A percentile compares a stretch with the other conserved stretches of the same genome.
Evolutionary conservation across 1,284 basidiomycete species (phyloP).

Genomic region (Malassezia restricta): DNA sequence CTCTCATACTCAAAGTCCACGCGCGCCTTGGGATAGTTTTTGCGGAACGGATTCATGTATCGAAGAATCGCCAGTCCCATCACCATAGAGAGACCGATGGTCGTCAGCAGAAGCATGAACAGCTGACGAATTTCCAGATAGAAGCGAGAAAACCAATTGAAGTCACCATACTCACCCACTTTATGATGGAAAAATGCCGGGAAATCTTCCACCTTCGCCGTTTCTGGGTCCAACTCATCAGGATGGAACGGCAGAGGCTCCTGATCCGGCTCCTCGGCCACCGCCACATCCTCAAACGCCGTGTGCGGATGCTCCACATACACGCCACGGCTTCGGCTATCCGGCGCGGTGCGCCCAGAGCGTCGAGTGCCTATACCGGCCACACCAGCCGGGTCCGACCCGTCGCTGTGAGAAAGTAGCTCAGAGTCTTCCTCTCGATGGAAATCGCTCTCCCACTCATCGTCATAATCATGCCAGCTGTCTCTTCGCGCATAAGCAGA

Average conservation of each 20-base stretch:
- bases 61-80: conserved; percentile 24
- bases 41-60: conserved; percentile 42
- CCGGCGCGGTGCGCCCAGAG: no score
- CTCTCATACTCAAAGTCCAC: conserved; percentile 43
- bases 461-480: no score
- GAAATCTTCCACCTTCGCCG: background rate
- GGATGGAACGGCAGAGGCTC: background rate
- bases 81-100: conserved; percentile 21
- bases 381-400: no score
- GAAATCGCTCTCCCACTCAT: no score
- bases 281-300: background rate
- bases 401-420: background rate
- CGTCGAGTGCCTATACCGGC: no score
- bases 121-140: conserved; percentile 34
- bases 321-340: conserved; percentile 1
- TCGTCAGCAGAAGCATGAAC: conserved; percentile 27
- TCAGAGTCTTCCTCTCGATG: background rate
- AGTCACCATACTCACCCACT: conserved; percentile 37
- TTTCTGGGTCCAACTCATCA: background rate
- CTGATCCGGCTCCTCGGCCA: background rate
- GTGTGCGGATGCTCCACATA: conserved; percentile 7
- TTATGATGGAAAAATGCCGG: conserved; percentile 41
- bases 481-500: no score
- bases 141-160: conserved; percentile 22
- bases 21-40: conserved; percentile 26